Percentiles rank a stretch among this genome's conserved stretches.
phyloP scores from a whole-genome alignment of 1,139 yeast species.

The Zygosaccharomyces pseudobailii region DNA sequence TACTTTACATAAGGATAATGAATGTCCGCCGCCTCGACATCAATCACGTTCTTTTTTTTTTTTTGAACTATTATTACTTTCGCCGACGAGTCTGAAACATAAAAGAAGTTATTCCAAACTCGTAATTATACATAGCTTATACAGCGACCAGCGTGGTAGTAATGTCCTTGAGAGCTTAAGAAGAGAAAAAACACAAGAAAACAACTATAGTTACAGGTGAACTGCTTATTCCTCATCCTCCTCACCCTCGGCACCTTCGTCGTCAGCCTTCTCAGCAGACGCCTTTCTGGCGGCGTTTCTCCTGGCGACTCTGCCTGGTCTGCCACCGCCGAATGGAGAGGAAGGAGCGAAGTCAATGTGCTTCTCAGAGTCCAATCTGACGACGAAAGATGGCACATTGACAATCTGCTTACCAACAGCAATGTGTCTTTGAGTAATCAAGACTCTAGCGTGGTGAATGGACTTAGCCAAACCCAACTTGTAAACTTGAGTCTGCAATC shows the following conservation, averaged over 20 bases:
- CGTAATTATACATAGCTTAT: conserved; percentile 5
- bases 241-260: conserved; percentile 44
- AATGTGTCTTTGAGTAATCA: conserved; percentile 98
- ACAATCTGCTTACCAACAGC: conserved; percentile 99
- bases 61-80: background rate
- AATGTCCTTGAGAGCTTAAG: background rate
- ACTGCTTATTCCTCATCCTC: conserved; percentile 48
- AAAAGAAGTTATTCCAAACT: conserved; percentile 3
- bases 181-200: conserved; percentile 3
- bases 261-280: conserved; percentile 39
- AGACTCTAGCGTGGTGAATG: conserved; percentile 99
- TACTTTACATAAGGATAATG: background rate
- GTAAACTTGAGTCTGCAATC: conserved; percentile 99
- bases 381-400: conserved; percentile 98
- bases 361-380: conserved; percentile 99
- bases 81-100: conserved; percentile 3
- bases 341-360: conserved; percentile 99
- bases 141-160: conserved; percentile 5
- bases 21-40: too few relatives aligned
- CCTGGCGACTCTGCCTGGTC: conserved; percentile 99
- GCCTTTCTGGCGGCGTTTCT: conserved; percentile 71
- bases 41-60: background rate
- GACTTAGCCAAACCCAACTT: conserved; percentile 99
- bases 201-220: conserved; percentile 10
- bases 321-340: conserved; percentile 99